A percentile compares a stretch with the other conserved stretches of the same genome.
These are phyloP conservation scores for Xerophyta viscosa DNA, from an alignment of 106 monocot genomes.

Conservation along the genomic window DNA sequence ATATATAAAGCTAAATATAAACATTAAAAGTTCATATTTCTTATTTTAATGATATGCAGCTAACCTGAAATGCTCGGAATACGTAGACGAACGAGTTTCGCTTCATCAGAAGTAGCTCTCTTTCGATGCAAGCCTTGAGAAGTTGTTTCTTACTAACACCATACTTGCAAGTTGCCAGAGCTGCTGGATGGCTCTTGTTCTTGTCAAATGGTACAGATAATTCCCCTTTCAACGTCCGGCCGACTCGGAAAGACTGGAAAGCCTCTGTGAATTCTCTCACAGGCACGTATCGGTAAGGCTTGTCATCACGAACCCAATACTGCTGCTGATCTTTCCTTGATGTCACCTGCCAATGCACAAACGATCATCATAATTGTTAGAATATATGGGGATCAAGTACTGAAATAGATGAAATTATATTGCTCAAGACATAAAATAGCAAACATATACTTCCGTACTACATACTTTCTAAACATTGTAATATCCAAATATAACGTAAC, in stretches of 20 bases:
- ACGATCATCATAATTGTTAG: no score
- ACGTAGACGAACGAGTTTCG: conserved; percentile 41
- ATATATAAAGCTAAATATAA: background rate
- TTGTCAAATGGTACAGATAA: conserved; percentile 30
- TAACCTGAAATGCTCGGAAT: conserved; percentile 40
- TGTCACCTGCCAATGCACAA: no score
- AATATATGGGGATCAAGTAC: no score
- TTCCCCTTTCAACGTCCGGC: conserved; percentile 11
- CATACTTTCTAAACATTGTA: no score
- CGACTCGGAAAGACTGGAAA: conserved; percentile 28
- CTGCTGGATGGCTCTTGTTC: conserved; percentile 40
- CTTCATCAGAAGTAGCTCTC: conserved; percentile 41
- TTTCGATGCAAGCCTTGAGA: conserved; percentile 28
- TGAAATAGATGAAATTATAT: no score
- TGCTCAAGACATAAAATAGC: no score
- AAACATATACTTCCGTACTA: no score
- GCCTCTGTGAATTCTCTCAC: conserved; percentile 39
- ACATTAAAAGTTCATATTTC: background rate
- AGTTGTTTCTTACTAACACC: conserved; percentile 35
- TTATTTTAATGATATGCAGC: no score
- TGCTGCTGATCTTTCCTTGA: conserved; percentile 48
- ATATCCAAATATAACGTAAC: no score
- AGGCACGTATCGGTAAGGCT: conserved; percentile 32
- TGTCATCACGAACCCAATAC: conserved; percentile 24
- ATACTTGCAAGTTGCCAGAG: conserved; percentile 36